Conservation (phyloP, 129 eudicot genomes). For the Escallonia rubra region DNA sequence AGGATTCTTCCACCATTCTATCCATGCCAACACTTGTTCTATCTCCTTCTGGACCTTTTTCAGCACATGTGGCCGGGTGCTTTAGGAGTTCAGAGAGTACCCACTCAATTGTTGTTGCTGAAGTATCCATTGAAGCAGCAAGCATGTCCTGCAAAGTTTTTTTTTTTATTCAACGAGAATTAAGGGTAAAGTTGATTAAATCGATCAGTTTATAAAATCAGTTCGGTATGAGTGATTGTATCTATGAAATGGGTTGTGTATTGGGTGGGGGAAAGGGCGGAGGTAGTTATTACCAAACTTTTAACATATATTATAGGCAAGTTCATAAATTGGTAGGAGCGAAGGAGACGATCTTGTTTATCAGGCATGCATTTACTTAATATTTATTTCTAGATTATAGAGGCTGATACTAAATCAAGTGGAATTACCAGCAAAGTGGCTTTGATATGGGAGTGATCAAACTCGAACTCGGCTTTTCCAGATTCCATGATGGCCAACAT, state of each 20-base stretch:
- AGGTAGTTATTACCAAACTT: too few relatives aligned
- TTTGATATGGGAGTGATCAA: constrained; percentile 41
- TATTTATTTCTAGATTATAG: too few relatives aligned
- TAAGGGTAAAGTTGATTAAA: too few relatives aligned
- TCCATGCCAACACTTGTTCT: constrained; percentile 37
- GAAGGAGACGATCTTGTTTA: too few relatives aligned
- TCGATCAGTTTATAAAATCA: too few relatives aligned
- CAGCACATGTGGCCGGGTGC: constrained; percentile 30
- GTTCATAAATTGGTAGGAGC: too few relatives aligned
- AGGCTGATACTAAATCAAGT: not conserved
- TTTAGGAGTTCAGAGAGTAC: constrained; percentile 36
- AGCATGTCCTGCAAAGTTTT: constrained; percentile 31
- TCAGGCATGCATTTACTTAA: too few relatives aligned
- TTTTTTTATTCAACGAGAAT: not conserved
- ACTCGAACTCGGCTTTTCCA: constrained; percentile 23
- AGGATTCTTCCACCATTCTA: constrained; percentile 36
- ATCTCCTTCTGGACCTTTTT: constrained; percentile 34
- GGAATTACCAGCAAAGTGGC: constrained; percentile 32
- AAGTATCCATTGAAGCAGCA: constrained; percentile 30
- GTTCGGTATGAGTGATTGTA: too few relatives aligned
- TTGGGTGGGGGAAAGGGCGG: too few relatives aligned
- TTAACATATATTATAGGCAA: too few relatives aligned
- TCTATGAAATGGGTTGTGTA: too few relatives aligned
- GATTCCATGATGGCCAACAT: constrained; percentile 35
- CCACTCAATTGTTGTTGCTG: constrained; percentile 34